Conservation (phyloP, 768 basidiomycete species). For the Hydnomerulius pinastri region DNA sequence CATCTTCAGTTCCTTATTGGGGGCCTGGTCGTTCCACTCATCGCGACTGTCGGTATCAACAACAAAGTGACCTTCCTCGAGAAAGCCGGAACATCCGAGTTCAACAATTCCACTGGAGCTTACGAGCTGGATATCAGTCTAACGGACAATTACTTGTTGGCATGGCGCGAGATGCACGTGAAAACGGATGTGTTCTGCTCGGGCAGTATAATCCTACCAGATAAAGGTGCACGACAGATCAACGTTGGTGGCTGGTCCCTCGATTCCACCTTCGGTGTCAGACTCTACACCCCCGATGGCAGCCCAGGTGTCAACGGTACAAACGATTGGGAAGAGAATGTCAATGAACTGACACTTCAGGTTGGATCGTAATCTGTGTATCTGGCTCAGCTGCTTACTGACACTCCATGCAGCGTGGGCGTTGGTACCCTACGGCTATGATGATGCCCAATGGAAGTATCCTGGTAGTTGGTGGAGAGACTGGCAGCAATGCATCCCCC, state of each 20-base stretch:
- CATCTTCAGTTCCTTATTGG: constrained; percentile 43
- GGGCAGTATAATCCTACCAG: constrained; percentile 70
- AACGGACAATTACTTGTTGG: constrained; percentile 39
- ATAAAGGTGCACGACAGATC: constrained; percentile 52
- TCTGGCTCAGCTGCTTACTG: not conserved
- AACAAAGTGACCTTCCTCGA: constrained; percentile 82
- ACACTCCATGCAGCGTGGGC: constrained; percentile 50
- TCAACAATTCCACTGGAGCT: constrained; percentile 68
- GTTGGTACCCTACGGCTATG: constrained; percentile 75
- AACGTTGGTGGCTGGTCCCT: constrained; percentile 55
- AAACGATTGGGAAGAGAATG: constrained; percentile 80
- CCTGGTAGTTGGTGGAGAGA: constrained; percentile 74
- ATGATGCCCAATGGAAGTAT: constrained; percentile 74
- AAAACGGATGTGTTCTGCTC: constrained; percentile 83
- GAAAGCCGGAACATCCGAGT: constrained; percentile 66
- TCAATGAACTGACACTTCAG: constrained; percentile 57
- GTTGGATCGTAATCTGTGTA: constrained; percentile 28
- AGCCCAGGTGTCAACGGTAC: constrained; percentile 67
- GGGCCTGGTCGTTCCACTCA: constrained; percentile 70
- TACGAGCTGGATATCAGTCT: constrained; percentile 75
- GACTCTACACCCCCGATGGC: constrained; percentile 74
- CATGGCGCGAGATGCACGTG: constrained; percentile 79
- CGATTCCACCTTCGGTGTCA: constrained; percentile 69
- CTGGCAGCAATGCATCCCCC: constrained; percentile 64
- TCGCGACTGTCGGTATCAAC: constrained; percentile 77